Base-by-base conservation (phyloP, 441 rosid genomes). In the Francoa sonchifolia region DNA sequence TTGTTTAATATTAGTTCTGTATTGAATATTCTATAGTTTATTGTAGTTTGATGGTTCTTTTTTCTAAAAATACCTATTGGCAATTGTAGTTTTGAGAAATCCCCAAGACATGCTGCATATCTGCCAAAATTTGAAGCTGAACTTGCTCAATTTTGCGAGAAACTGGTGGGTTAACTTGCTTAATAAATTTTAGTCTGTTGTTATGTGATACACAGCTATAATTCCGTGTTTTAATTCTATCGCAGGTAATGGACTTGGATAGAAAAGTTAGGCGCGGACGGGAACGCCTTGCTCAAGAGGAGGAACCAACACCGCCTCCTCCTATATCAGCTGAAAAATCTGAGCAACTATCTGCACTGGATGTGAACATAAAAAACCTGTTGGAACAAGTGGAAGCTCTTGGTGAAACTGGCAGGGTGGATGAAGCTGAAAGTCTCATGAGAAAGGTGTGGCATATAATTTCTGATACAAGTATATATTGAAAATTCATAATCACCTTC, bases 381-480 rank as follows among this genome's bases (percentile, higher is more conserved):
- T 72, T 90, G 36, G 99, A 71, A 64, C 99, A 86, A 69, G 99
- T 86, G 55, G 99, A 90, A 54, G 66, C 81, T 32, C 94, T 90
- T 42, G 99, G 99, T 40, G 99, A 83, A 72, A 83, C 77, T 57
- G 99, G 96, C 34, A 86, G 86, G 70, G 96, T 90, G 50, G 99
- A 86, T 53, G 94, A 90, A 73, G 99, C 99, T 59, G 94, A 90
- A 74, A 95, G 95, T 21, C 80, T 90, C 9, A 90, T 90, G 99
- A 86, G 82, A 69, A 90, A 86, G 96, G 99, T 82, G 57, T 16
- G 42, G 10, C 33, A 50, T 31, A 44, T 22, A 21, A n/a, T n/a
- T n/a, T n/a, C n/a, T n/a, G n/a, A n/a, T n/a, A n/a, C n/a, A n/a
- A n/a, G n/a, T n/a, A n/a, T n/a, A n/a, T n/a, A n/a, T n/a, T n/a